Evolutionary conservation across 495 filamentous ascomycete species (phyloP), one percentile per base, ranked within the genome.

Genomic region (Extremus antarcticus): DNA sequence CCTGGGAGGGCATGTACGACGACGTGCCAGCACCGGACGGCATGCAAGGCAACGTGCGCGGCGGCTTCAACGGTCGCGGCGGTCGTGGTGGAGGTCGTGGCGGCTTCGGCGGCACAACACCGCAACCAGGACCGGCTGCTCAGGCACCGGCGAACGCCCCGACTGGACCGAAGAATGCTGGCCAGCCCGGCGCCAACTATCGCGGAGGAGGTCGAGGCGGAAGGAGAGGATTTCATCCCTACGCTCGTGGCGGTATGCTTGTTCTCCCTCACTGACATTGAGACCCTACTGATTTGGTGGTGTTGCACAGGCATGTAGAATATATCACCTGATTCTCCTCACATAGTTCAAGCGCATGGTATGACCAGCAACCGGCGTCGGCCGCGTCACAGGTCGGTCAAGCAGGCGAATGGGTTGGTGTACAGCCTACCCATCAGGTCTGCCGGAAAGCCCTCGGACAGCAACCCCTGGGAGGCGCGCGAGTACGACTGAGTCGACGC

Each of bases 1-100:
- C 84, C 21, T 97, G 92, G 91, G 92, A 98, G 69, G 92, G 92
- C 53, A 98, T 98, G 92, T 98, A 98, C 68, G 92, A 98, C 66
- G 92, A 96, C 66, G 89, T 95, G 1, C 94, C 94, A 21, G 89
- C 90, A 63, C 90, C 90, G 9, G 66, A 69, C 2, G 78, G 78
- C 47, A 77, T 77, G 21, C 76, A 77, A 57, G 72, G 69, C 50
- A 66, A 66, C 20, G 71, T 76, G 24, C 73, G 74, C 49, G 75
- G 79, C 43, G 75, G 79, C 46, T 51, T 52, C 25, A 56, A 61
- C 20, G 48, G 47, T 47, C 40, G 50, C 20, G 51, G 57, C 20
- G 46, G 49, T 17, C 51, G 57, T 38, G 54, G 61, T 38, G 59
- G 65, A 32, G 59, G 65, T 41, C 54, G 58, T 39, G 53, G 58